A percentile compares a stretch with the other conserved stretches of the same genome.
phyloP scores from a whole-genome alignment of 331 rosid genomes.

The Quercus lobata region DNA sequence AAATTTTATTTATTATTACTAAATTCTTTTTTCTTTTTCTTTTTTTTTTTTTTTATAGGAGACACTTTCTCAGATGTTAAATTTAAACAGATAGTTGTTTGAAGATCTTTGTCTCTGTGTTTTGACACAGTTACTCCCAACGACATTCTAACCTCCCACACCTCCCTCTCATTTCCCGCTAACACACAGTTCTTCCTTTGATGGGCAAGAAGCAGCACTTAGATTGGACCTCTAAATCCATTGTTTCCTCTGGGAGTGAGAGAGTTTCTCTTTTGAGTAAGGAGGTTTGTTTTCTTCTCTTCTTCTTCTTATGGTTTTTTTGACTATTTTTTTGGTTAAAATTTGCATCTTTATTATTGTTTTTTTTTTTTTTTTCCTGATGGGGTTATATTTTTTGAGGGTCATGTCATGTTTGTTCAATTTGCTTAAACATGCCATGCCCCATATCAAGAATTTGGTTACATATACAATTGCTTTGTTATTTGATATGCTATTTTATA shows the following conservation, averaged over 20 bases:
- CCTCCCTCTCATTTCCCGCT: neutral
- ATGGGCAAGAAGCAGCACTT: slow-evolving; percentile 30
- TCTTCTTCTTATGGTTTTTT: neutral
- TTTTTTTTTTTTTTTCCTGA: neutral
- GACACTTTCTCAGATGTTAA: neutral
- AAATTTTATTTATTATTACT: neutral
- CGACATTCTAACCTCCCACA: neutral
- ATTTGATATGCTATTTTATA: neutral
- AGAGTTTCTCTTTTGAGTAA: neutral
- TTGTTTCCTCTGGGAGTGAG: slow-evolving; percentile 1
- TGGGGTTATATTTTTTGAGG: neutral
- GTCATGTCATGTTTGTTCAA: neutral
- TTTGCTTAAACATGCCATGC: neutral
- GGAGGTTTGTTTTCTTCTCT: neutral
- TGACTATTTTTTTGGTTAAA: neutral
- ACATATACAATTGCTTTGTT: neutral
- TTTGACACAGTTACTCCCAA: neutral
- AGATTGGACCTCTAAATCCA: slow-evolving; percentile 17
- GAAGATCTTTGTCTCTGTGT: neutral
- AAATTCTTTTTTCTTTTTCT: too few species aligned
- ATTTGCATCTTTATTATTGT: neutral
- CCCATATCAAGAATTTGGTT: neutral
- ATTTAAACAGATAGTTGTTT: neutral
- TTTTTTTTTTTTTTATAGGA: too few species aligned
- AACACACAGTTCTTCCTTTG: neutral